Conservation (phyloP, 2,329 filamentous ascomycete genomes). For the Penicillium sp. region DNA sequence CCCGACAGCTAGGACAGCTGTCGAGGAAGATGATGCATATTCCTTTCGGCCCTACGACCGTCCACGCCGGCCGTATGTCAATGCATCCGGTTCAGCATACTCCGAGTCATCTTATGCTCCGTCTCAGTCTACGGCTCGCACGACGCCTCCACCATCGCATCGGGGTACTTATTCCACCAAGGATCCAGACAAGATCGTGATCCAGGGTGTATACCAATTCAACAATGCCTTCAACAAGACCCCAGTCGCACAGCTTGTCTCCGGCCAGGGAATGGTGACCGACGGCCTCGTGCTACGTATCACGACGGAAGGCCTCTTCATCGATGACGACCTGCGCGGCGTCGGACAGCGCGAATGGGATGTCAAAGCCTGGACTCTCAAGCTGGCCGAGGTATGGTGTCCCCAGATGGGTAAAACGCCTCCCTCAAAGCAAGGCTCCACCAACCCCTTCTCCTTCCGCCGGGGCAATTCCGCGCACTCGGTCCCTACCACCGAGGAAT, state of each 20-base stretch:
- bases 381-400: conserved; percentile 85
- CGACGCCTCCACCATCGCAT: conserved; percentile 76
- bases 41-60: conserved; percentile 78
- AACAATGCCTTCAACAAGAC: conserved; percentile 84
- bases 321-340: conserved; percentile 89
- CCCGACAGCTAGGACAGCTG: conserved; percentile 38
- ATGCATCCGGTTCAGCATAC: conserved; percentile 65
- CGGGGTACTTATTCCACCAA: conserved; percentile 79
- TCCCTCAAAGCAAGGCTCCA: conserved; percentile 26
- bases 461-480: conserved; percentile 49
- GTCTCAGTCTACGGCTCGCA: conserved; percentile 78
- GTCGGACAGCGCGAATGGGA: conserved; percentile 98
- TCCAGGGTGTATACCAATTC: conserved; percentile 89
- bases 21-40: conserved; percentile 63
- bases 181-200: conserved; percentile 93
- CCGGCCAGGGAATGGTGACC: conserved; percentile 79
- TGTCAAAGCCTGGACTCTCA: conserved; percentile 96
- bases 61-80: conserved; percentile 58
- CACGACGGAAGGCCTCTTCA: conserved; percentile 90
- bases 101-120: conserved; percentile 86
- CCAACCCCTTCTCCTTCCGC: conserved; percentile 34
- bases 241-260: conserved; percentile 86
- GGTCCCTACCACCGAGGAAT: conserved; percentile 61
- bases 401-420: conserved; percentile 55
- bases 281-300: conserved; percentile 91